Percentiles rank a stretch among this genome's conserved stretches.
Evolutionary conservation across 108 stramenopile species (phyloP).

Genomic region (Discostella pseudostelligera): DNA sequence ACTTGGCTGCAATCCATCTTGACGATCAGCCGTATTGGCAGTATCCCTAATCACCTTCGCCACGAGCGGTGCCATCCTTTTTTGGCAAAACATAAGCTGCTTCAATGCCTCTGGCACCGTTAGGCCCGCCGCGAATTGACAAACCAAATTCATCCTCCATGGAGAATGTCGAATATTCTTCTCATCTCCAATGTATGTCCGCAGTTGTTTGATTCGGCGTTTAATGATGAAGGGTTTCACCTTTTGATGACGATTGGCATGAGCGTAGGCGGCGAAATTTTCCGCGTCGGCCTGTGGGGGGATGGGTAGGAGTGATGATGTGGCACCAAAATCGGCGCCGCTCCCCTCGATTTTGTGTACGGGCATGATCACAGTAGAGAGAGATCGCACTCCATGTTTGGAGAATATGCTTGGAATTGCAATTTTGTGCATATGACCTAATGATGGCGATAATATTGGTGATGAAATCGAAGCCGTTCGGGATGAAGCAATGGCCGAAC

Average conservation of each 20-base stretch:
- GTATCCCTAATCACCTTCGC: conserved; percentile 70
- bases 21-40: conserved; percentile 70
- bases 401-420: not conserved
- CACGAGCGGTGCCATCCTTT: conserved; percentile 63
- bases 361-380: conserved; percentile 3
- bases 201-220: conserved; percentile 49
- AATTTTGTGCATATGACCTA: not conserved
- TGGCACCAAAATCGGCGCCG: conserved; percentile 23
- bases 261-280: conserved; percentile 28
- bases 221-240: conserved; percentile 76
- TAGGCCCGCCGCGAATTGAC: conserved; percentile 70
- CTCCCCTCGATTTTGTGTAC: not conserved
- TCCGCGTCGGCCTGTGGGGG: conserved; percentile 29
- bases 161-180: conserved; percentile 72
- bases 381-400: not conserved
- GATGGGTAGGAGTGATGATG: conserved; percentile 20
- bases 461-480: not conserved
- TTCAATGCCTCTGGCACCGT: conserved; percentile 78
- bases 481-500: too few relatives aligned
- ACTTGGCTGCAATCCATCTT: conserved; percentile 64
- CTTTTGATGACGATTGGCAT: conserved; percentile 44
- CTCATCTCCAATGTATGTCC: conserved; percentile 65
- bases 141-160: conserved; percentile 77
- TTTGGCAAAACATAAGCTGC: conserved; percentile 73
- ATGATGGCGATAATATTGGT: not conserved